Base-by-base conservation (phyloP, 176 grass and related monocot species). In the Sorghum bicolor region DNA sequence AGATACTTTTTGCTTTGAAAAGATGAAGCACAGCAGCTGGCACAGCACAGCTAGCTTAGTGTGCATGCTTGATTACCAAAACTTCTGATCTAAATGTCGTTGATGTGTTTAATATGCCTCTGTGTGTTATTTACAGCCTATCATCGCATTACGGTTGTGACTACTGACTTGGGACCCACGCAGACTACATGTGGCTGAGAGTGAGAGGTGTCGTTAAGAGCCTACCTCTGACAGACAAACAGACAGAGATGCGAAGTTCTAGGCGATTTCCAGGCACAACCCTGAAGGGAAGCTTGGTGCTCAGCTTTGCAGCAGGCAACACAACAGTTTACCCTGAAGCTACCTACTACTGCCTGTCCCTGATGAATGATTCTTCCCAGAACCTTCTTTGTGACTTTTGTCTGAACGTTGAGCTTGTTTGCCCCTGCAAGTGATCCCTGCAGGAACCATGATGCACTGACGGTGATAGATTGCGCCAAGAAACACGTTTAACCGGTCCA, bases 361-460 rank as follows among this genome's bases (percentile, higher is more conserved):
- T 70, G 20, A 5, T 28, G 26, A 19, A 5, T 28, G 26, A 19
- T 44, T 55, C 11, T 37, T 19, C 50, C 29, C n/a, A 77, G 22
- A 2, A 38, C 52, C 17, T 75, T 74, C 20, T 41, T 69, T 44
- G 10, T 32, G 34, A 36, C 34, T 41, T 41, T 16, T 50, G 16
- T 50, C 30, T 26, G 40, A 62, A 10, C 24, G n/a, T n/a, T n/a
- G 58, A 10, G 20, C 30, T 72, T 1, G 16, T 15, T 50, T 63
- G 52, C 55, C 76, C 67, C 47, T 77, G 79, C 85, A 71, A 87
- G 79, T 63, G 50, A 81, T 67, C 41, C 70, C 48, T 25, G 12
- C 24, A 48, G 30, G 61, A 32, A 20, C 25, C 62, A 61, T 30
- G 24, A 48, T 24, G 6, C 12, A 7, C 17, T 16, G 66, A 40